Evolutionary conservation across 345 rosid genomes (phyloP), one percentile per base, ranked within the genome.

Genomic region (Heritiera fomes): DNA sequence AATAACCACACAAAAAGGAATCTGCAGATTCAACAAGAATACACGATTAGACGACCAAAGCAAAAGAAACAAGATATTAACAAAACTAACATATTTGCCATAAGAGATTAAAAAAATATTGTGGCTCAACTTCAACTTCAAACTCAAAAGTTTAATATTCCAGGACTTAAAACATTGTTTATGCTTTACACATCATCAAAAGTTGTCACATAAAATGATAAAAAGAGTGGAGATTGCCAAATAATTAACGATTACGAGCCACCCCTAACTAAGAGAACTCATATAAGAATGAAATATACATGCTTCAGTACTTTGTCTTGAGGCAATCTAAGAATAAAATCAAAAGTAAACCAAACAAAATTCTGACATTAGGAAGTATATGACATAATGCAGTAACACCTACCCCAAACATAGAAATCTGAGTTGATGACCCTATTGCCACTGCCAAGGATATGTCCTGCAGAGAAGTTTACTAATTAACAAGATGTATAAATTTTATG

Each of bases 351-450:
- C 53, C 58, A 38, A 53, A 50, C 28, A 5, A 52, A 34, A 5
- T 53, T 18, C 53, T 7, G 2, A 40, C 15, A 38, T n/a, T 11
- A 12, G 40, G 43, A 52, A 58, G 56, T 30, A 40, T 60, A 30
- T n/a, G 14, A 64, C 23, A 53, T 18, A 43, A 63, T 46, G 56
- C 11, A 15, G 50, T 7, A 47, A 40, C 38, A 46, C 91, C 15
- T 88, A 95, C 99, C 84, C 92, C 98, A 81, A 95, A 95, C 99
- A 95, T 92, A 40, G 99, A 86, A 70, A 95, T 92, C 82, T 95
- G 98, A 15, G 96, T 95, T 18, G 99, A 95, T 45, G 98, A 94
- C 53, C 98, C 98, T 77, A 94, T 93, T 79, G 98, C 97, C 83
- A 94, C 97, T 85, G 97, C 97, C 84, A 94, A 46, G 45, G 98